These are phyloP conservation scores for Aspergillus bridgeri DNA, from an alignment of 495 filamentous ascomycete genomes.

Conservation along the genomic window DNA sequence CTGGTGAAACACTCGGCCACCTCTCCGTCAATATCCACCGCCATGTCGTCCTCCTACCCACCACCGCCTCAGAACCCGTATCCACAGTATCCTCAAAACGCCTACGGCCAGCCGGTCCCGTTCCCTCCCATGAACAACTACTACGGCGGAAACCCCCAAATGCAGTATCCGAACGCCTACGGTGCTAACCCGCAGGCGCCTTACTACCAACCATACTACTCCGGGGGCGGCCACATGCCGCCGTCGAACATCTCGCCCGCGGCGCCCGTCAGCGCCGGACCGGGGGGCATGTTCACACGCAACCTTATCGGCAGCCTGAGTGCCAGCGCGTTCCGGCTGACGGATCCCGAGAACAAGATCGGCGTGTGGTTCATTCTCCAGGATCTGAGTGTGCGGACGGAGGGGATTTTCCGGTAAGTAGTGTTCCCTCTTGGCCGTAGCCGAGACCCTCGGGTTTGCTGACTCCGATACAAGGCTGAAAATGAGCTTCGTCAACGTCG, in stretches of 20 bases:
- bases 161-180: constrained; percentile 44
- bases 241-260: constrained; percentile 38
- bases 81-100: constrained; percentile 32
- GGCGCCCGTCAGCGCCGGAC: constrained; percentile 45
- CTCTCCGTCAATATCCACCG: constrained; percentile 84
- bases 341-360: constrained; percentile 76
- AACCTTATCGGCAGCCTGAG: constrained; percentile 93
- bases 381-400: constrained; percentile 90
- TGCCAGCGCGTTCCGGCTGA: constrained; percentile 84
- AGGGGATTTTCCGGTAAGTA: constrained; percentile 81
- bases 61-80: constrained; percentile 49
- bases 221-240: constrained; percentile 32
- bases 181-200: constrained; percentile 34
- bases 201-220: constrained; percentile 39
- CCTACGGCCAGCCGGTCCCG: constrained; percentile 37
- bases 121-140: constrained; percentile 44
- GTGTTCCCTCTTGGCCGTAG: not conserved
- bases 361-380: constrained; percentile 98
- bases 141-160: constrained; percentile 35
- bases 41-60: constrained; percentile 74
- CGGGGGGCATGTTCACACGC: constrained; percentile 89
- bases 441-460: not conserved
- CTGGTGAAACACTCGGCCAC: constrained; percentile 84
- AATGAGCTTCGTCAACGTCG: constrained; percentile 86
- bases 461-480: constrained; percentile 48